phyloP scores from a whole-genome alignment of 2,329 filamentous ascomycete species.

The Atkinsonella hypoxylon region DNA sequence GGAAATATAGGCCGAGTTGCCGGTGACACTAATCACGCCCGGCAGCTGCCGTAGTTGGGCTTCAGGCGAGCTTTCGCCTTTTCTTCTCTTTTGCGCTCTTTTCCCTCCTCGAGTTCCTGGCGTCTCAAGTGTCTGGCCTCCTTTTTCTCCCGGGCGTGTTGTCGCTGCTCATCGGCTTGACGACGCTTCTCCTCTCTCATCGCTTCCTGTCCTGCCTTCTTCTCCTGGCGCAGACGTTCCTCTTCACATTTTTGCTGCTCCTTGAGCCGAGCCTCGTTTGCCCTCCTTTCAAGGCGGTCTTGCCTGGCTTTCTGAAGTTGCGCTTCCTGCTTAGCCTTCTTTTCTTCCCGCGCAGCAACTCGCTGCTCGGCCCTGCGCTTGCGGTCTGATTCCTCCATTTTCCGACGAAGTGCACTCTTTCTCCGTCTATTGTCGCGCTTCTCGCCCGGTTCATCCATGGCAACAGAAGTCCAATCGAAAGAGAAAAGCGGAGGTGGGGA shows the following conservation, averaged over 20 bases:
- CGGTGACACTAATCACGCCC: constrained; percentile 10
- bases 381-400: constrained; percentile 14
- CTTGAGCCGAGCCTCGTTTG: constrained; percentile 3
- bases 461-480: constrained; percentile 23
- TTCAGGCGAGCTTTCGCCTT: constrained; percentile 11
- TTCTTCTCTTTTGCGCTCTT: constrained; percentile 9
- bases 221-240: constrained; percentile 10
- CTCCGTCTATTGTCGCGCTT: constrained; percentile 7
- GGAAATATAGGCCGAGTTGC: neutral
- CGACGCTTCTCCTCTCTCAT: constrained; percentile 5
- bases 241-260: constrained; percentile 10
- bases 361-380: constrained; percentile 9
- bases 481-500: constrained; percentile 16
- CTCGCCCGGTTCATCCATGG: constrained; percentile 7
- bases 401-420: constrained; percentile 10
- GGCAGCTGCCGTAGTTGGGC: constrained; percentile 11
- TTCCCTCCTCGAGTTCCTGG: constrained; percentile 8
- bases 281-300: constrained; percentile 6
- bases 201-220: constrained; percentile 7
- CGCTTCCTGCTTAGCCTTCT: constrained; percentile 4
- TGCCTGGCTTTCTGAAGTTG: neutral
- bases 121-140: constrained; percentile 5
- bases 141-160: constrained; percentile 8
- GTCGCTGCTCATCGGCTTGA: constrained; percentile 10
- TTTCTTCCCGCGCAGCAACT: constrained; percentile 3